Evolutionary conservation across 768 basidiomycete species (phyloP).

Genomic region (Gelatoporia subvermispora): DNA sequence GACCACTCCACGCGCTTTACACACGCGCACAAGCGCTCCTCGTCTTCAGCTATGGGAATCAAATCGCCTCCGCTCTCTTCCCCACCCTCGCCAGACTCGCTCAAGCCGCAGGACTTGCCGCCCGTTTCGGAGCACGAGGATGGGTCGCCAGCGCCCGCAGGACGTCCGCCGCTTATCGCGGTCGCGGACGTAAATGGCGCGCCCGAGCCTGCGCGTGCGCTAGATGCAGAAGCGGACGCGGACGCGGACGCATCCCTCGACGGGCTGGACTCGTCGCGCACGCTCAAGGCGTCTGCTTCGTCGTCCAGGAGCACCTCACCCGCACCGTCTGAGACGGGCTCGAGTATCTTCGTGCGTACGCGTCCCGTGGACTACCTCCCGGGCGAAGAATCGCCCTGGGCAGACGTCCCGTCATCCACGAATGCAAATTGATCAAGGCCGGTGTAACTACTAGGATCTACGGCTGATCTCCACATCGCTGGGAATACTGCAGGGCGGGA

Average conservation of each 20-base stretch:
- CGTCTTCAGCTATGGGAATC: constrained; percentile 23
- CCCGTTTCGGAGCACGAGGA: neutral
- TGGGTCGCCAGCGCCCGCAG: constrained; percentile 2
- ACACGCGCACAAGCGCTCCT: constrained; percentile 15
- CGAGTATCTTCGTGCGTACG: constrained; percentile 9
- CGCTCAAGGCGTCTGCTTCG: constrained; percentile 5
- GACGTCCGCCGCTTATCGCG: neutral
- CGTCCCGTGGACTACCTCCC: constrained; percentile 19
- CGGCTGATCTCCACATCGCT: constrained; percentile 1
- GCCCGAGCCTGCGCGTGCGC: neutral
- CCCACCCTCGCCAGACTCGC: constrained; percentile 16
- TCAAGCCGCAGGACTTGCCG: neutral
- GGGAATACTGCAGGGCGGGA: too few species aligned
- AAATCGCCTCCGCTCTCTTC: constrained; percentile 21
- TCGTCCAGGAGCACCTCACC: constrained; percentile 17
- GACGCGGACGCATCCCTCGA: neutral
- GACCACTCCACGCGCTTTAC: neutral
- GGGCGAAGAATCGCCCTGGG: constrained; percentile 25
- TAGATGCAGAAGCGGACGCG: neutral
- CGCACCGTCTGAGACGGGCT: constrained; percentile 11
- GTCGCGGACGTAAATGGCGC: neutral
- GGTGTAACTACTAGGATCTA: constrained; percentile 1
- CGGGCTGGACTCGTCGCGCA: constrained; percentile 1
- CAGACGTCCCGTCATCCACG: constrained; percentile 17
- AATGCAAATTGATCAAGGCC: neutral